phyloP scores from a whole-genome alignment of 2,329 filamentous ascomycete genomes.

The Paracorniculantispora psalliotae region DNA sequence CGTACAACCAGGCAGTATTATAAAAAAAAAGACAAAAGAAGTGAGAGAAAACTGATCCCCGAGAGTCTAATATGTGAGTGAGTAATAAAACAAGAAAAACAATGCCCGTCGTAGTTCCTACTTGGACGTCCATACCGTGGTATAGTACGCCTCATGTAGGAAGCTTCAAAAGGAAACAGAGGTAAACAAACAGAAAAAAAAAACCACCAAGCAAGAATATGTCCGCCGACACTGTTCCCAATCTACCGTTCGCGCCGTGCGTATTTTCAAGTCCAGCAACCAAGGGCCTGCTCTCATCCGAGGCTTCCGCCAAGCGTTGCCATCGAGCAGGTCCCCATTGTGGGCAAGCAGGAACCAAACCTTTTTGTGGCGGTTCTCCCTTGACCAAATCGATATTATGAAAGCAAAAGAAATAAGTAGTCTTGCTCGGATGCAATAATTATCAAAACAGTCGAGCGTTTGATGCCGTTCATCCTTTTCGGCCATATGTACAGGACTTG shows the following conservation, averaged over 20 bases:
- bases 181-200: conserved; percentile 16
- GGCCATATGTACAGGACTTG: conserved; percentile 14
- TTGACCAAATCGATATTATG: conserved; percentile 1
- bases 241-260: conserved; percentile 19
- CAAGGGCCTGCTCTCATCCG: not conserved
- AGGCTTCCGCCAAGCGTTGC: not conserved
- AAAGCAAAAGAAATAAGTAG: not conserved
- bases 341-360: not conserved
- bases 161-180: conserved; percentile 1
- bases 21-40: conserved; percentile 22
- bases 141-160: not conserved
- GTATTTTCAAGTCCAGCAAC: conserved; percentile 3
- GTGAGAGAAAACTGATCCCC: conserved; percentile 22
- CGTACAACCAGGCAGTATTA: conserved; percentile 15
- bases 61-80: conserved; percentile 27
- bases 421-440: conserved; percentile 44
- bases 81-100: conserved; percentile 16
- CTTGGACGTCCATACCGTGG: conserved; percentile 9
- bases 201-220: conserved; percentile 15
- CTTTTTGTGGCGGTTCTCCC: not conserved
- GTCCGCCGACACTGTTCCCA: conserved; percentile 17
- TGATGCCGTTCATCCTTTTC: conserved; percentile 8
- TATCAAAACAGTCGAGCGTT: conserved; percentile 33
- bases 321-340: not conserved
- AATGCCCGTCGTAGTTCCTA: conserved; percentile 24